Conservation (phyloP, 1,284 basidiomycete genomes). For the Irpex sp. region DNA sequence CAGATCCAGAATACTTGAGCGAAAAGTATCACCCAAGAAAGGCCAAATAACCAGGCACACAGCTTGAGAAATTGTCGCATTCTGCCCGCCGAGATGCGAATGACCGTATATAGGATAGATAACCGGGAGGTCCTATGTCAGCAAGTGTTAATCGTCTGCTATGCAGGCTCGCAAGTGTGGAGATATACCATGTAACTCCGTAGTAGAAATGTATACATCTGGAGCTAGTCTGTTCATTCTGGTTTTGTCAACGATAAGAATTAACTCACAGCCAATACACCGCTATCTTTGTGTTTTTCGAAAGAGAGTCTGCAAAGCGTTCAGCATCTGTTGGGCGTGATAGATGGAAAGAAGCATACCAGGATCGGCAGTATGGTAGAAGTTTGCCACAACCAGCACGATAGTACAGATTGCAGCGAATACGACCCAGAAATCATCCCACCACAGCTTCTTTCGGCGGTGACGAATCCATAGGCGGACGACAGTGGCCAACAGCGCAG, state of each 20-base stretch:
- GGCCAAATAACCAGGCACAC: neutral
- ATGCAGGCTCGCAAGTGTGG: neutral
- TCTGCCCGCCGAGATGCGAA: neutral
- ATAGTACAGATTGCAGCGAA: neutral
- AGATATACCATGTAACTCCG: neutral
- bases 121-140: neutral
- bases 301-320: neutral
- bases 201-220: neutral
- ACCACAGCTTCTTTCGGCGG: neutral
- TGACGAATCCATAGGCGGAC: neutral
- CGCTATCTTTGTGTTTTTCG: neutral
- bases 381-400: neutral
- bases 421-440: neutral
- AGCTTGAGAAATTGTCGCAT: neutral
- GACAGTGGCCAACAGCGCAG: neutral
- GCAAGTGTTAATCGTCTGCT: neutral
- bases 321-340: neutral
- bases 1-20: neutral
- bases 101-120: neutral
- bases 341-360: neutral
- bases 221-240: neutral
- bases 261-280: neutral
- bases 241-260: neutral
- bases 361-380: neutral
- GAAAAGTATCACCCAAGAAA: neutral